Conservation (phyloP, 2,329 filamentous ascomycete species). For the Talaromyces piceae region DNA sequence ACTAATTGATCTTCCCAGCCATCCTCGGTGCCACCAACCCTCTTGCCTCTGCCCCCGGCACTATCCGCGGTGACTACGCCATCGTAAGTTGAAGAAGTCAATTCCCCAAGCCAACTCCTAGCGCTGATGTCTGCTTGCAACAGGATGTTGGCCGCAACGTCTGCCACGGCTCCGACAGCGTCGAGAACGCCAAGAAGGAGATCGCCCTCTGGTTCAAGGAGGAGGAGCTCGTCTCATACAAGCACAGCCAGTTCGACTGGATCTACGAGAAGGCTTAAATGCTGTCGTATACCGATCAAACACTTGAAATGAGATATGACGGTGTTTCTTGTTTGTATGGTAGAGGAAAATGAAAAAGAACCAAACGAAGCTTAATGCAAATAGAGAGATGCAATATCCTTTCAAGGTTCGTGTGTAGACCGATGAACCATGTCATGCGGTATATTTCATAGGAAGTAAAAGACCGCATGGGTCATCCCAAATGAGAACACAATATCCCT, state of each 20-base stretch:
- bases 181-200: conserved; percentile 99
- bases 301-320: conserved; percentile 7
- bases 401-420: not conserved
- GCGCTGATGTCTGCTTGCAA: conserved; percentile 12
- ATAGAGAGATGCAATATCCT: conserved; percentile 8
- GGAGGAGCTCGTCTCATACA: conserved; percentile 77
- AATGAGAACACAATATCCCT: no score
- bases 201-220: conserved; percentile 97
- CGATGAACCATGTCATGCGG: not conserved
- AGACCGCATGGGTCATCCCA: no score
- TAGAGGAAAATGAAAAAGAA: not conserved
- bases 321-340: conserved; percentile 6
- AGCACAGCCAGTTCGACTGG: conserved; percentile 80
- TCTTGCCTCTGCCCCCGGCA: conserved; percentile 84
- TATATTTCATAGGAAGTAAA: no score
- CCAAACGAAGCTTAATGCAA: conserved; percentile 7
- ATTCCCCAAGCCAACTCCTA: not conserved
- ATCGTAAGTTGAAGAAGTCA: conserved; percentile 51
- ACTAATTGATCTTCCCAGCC: conserved; percentile 39
- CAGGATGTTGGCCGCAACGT: conserved; percentile 90
- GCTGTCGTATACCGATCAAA: conserved; percentile 1
- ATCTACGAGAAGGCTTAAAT: conserved; percentile 80
- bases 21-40: conserved; percentile 99
- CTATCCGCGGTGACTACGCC: conserved; percentile 92
- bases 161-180: conserved; percentile 98